A percentile compares a stretch with the other conserved stretches of the same genome.
These are phyloP conservation scores for Excoecaria cochinchinensis DNA, from an alignment of 345 rosid species.

Conservation along the genomic window DNA sequence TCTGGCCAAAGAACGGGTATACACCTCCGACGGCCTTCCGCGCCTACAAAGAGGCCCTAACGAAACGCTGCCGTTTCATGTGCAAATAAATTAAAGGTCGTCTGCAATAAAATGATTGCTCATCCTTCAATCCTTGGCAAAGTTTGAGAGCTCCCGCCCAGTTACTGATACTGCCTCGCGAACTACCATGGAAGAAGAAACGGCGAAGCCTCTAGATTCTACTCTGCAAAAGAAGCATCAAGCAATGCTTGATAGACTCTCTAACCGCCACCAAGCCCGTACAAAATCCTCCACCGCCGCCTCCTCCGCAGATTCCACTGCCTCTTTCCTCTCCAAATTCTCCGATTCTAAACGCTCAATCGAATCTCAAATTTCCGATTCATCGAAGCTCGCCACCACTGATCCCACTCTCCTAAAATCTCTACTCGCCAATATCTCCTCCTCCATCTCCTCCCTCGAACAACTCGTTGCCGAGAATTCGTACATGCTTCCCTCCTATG, in stretches of 20 bases:
- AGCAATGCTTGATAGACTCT: slow-evolving; percentile 76
- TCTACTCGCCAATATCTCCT: slow-evolving; percentile 49
- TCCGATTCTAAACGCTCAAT: slow-evolving; percentile 50
- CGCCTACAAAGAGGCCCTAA: no score
- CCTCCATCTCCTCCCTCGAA: slow-evolving; percentile 63
- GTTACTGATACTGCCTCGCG: not conserved
- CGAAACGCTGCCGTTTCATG: no score
- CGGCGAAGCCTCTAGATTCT: slow-evolving; percentile 2
- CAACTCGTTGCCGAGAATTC: slow-evolving; percentile 74
- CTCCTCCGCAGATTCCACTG: slow-evolving; percentile 43
- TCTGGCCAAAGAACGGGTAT: no score
- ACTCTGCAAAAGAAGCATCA: slow-evolving; percentile 52
- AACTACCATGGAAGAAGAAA: slow-evolving; percentile 14
- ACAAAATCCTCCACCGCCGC: slow-evolving; percentile 37
- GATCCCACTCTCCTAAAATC: slow-evolving; percentile 47
- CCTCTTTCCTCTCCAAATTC: slow-evolving; percentile 65
- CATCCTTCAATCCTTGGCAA: not conserved
- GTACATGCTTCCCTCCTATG: slow-evolving; percentile 71
- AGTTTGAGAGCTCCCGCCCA: not conserved
- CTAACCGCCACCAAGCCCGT: slow-evolving; percentile 69
- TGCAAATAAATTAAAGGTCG: no score
- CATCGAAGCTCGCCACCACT: slow-evolving; percentile 24
- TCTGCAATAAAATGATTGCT: no score
- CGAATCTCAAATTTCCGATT: slow-evolving; percentile 45
- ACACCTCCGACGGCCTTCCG: no score